Evolutionary conservation across 495 filamentous ascomycete species (phyloP).

Genomic region (Apodospora peruviana): DNA sequence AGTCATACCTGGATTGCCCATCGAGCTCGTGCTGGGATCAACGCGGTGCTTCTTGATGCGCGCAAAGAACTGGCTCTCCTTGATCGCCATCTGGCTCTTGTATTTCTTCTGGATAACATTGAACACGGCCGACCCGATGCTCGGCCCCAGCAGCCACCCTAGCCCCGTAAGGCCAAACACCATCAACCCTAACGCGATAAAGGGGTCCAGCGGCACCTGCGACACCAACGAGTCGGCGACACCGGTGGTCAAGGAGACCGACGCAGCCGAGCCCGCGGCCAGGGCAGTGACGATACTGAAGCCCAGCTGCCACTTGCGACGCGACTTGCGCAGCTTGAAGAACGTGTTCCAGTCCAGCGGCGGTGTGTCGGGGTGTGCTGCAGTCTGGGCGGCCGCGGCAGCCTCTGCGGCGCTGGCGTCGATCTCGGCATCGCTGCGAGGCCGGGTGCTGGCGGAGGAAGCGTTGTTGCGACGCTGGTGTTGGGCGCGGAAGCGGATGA

Average conservation of each 20-base stretch:
- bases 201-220: constrained; percentile 73
- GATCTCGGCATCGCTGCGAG: constrained; percentile 18
- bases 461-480: constrained; percentile 5
- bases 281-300: constrained; percentile 63
- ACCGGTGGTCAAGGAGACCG: constrained; percentile 55
- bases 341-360: constrained; percentile 86
- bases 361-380: constrained; percentile 18
- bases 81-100: constrained; percentile 64
- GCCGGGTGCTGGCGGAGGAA: constrained; percentile 4
- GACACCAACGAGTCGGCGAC: constrained; percentile 63
- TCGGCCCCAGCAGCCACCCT: constrained; percentile 84
- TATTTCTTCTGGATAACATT: constrained; percentile 60
- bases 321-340: constrained; percentile 79
- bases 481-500: constrained; percentile 8
- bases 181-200: constrained; percentile 73
- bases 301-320: constrained; percentile 74
- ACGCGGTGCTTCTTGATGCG: constrained; percentile 85
- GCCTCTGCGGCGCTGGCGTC: constrained; percentile 17
- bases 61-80: constrained; percentile 87
- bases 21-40: constrained; percentile 61
- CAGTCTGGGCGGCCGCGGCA: constrained; percentile 15
- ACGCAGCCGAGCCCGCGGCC: constrained; percentile 53
- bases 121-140: constrained; percentile 71
- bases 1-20: constrained; percentile 51
- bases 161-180: constrained; percentile 64